Evolutionary conservation across 352 stramenopile species (phyloP), one percentile per base, ranked within the genome.

Genomic region (Phytophthora brassicae): DNA sequence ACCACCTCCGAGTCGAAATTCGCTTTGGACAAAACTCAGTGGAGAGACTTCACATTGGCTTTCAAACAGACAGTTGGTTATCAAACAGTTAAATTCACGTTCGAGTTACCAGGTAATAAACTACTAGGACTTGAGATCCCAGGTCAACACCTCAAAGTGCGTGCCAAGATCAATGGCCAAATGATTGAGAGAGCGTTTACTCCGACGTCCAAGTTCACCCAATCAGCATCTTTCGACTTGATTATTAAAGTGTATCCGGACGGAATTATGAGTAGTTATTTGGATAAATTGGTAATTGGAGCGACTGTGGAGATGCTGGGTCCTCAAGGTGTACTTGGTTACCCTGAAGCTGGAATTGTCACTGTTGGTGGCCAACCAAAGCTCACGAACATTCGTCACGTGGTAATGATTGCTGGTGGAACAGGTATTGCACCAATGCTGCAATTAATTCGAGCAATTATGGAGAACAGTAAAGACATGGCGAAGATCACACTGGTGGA

Each of bases 391-490:
- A 75, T 81, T 17, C 64, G 55, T n/a, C 81, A 95, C 43, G 56
- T 93, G 26, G 81, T 91, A 33, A 69, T 94, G 55, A 57, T 95
- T 60, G 84, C 86, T 50, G 86, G 77, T 0, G 86, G 86, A 6
- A 92, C 76, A 19, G 86, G 86, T 50, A 90, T 95, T 55, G 77
- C 85, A 8, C 86, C 86, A 0, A 93, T 95, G 84, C 81, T 95
- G 24, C 82, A 94, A 60, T 54, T 95, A 24, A 77, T 94, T 28
- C 82, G 84, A 20, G 77, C 77, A 6, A 68, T 82, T 26, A 75
- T 94, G 46, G 84, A 94, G 55, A 79, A 74, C 26, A 55, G 17
- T 6, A 68, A 74, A 24, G 81, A 90, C 47, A 52, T 52, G 24
- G 79, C 83, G n/a, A 84, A 77, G 41, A 71, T 95, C 33, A 92